Percentiles rank a stretch among this genome's conserved stretches.
Evolutionary conservation across 805 yeast genomes (phyloP).

Genomic region (Candida wancherniae): DNA sequence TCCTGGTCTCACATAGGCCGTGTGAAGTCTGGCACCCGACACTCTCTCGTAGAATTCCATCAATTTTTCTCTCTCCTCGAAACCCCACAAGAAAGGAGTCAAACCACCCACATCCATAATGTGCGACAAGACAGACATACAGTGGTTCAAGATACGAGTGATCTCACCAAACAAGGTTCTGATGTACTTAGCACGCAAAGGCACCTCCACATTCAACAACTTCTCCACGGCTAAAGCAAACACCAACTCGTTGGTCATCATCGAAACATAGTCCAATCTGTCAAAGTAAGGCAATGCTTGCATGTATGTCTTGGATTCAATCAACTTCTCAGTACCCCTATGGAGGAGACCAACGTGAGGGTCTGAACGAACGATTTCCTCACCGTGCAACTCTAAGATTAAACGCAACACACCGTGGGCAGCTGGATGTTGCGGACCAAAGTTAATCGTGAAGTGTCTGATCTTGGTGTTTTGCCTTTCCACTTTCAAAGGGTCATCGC

Average conservation of each 20-base stretch:
- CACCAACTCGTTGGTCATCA: conserved; percentile 90
- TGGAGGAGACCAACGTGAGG: conserved; percentile 87
- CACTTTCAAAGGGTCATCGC: conserved; percentile 40
- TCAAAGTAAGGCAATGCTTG: conserved; percentile 89
- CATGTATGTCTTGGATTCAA: conserved; percentile 79
- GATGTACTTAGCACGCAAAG: conserved; percentile 78
- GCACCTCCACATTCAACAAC: conserved; percentile 77
- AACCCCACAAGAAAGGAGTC: conserved; percentile 92
- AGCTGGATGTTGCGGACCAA: conserved; percentile 94
- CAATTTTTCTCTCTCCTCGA: conserved; percentile 87
- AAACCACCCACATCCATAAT: conserved; percentile 95
- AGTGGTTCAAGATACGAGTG: conserved; percentile 76
- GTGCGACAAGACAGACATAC: conserved; percentile 82
- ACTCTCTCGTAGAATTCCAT: conserved; percentile 92
- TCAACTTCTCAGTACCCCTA: conserved; percentile 85
- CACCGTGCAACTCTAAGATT: conserved; percentile 83
- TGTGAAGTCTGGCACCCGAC: conserved; percentile 83
- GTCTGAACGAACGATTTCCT: conserved; percentile 80
- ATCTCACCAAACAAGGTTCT: conserved; percentile 84
- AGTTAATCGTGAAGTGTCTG: conserved; percentile 84
- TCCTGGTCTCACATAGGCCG: conserved; percentile 88
- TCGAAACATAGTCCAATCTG: conserved; percentile 75
- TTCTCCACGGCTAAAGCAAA: conserved; percentile 82
- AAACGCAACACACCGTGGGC: conserved; percentile 89
- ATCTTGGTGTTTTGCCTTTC: conserved; percentile 50